Evolutionary conservation across 2,329 filamentous ascomycete genomes (phyloP).

Genomic region (Claviceps monticola): DNA sequence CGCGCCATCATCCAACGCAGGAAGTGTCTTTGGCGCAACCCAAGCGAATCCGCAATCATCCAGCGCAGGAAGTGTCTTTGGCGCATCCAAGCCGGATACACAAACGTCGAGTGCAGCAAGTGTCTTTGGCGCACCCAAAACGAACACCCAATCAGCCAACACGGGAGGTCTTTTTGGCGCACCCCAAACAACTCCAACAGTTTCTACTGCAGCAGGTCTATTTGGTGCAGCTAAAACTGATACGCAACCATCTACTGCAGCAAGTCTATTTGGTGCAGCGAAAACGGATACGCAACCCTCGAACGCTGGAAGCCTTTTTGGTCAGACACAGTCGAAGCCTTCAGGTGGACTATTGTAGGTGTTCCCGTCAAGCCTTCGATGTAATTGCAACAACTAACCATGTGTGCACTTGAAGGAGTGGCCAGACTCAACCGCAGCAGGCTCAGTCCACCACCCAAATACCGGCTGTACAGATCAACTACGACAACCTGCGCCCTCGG

Average conservation of each 20-base stretch:
- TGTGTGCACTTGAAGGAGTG: slow-evolving; percentile 8
- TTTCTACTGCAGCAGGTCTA: slow-evolving; percentile 8
- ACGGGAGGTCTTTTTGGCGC: slow-evolving; percentile 18
- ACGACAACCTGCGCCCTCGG: slow-evolving; percentile 66
- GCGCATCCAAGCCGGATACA: slow-evolving; percentile 9
- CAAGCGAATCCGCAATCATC: slow-evolving; percentile 9
- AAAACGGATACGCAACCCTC: slow-evolving; percentile 9
- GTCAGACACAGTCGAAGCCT: slow-evolving; percentile 21
- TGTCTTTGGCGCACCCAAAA: slow-evolving; percentile 16
- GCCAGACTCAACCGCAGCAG: slow-evolving; percentile 17
- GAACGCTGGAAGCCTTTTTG: slow-evolving; percentile 15
- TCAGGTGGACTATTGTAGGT: slow-evolving; percentile 20
- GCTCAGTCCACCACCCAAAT: slow-evolving; percentile 34
- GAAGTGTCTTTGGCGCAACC: slow-evolving; percentile 17
- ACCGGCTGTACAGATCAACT: slow-evolving; percentile 65
- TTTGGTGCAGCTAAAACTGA: too few species aligned
- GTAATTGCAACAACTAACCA: background rate
- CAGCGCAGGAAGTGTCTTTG: slow-evolving; percentile 16
- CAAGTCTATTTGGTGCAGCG: slow-evolving; percentile 17
- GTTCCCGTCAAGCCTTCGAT: background rate
- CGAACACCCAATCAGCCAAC: slow-evolving; percentile 9
- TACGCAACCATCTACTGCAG: slow-evolving; percentile 14
- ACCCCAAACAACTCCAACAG: slow-evolving; percentile 8
- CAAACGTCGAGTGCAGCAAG: slow-evolving; percentile 11
- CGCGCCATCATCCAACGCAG: slow-evolving; percentile 9